A percentile compares a stretch with the other conserved stretches of the same genome.
Evolutionary conservation across 2,329 filamentous ascomycete genomes (phyloP).

Genomic region (Aureobasidium sp.): DNA sequence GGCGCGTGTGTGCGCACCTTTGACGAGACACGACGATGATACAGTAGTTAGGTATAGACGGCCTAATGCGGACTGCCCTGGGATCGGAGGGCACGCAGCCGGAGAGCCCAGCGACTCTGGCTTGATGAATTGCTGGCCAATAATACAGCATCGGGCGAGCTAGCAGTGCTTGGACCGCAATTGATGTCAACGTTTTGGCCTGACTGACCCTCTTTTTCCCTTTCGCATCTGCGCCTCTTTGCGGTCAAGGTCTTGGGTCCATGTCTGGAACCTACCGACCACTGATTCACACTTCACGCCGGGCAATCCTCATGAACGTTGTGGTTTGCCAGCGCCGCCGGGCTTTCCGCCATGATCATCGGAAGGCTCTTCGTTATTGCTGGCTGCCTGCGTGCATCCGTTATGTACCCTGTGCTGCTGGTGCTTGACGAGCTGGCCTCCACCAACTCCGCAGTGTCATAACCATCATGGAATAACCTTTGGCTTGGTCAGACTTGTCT

Average conservation of each 20-base stretch:
- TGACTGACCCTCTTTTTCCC: conserved; percentile 16
- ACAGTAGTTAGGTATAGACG: conserved; percentile 12
- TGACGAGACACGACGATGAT: conserved; percentile 12
- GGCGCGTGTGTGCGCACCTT: not conserved
- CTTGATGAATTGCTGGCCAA: conserved; percentile 8
- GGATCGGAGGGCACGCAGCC: conserved; percentile 1
- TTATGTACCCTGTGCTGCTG: conserved; percentile 15
- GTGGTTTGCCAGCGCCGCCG: conserved; percentile 17
- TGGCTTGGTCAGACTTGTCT: conserved; percentile 9
- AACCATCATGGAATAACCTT: conserved; percentile 13
- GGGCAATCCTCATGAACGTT: conserved; percentile 17
- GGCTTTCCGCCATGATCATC: conserved; percentile 16
- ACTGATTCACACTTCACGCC: conserved; percentile 17
- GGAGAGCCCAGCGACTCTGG: not conserved
- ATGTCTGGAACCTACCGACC: conserved; percentile 17
- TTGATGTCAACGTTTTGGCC: conserved; percentile 17
- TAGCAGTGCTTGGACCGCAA: conserved; percentile 10
- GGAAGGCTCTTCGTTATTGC: conserved; percentile 15
- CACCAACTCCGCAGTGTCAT: conserved; percentile 15
- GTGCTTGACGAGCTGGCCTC: conserved; percentile 15
- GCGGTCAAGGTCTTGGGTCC: conserved; percentile 17
- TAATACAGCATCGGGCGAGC: conserved; percentile 8
- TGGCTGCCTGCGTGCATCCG: conserved; percentile 16
- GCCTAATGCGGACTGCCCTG: conserved; percentile 14
- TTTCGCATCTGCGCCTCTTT: conserved; percentile 17